These are phyloP conservation scores for Smallanthus sonchifolius DNA, from an alignment of 129 eudicot genomes.

Conservation along the genomic window DNA sequence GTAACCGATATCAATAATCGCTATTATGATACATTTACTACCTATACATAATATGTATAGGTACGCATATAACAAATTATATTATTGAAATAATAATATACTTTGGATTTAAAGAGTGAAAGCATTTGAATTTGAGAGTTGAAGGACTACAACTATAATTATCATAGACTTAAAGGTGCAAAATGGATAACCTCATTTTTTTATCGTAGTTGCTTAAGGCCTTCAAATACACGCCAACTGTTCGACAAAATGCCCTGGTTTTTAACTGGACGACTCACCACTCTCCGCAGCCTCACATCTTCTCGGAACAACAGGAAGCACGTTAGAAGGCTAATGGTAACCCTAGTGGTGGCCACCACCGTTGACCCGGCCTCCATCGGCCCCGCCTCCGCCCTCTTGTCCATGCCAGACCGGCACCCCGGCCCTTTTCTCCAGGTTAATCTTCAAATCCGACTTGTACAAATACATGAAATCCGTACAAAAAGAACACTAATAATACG, in stretches of 20 bases:
- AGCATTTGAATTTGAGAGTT: too few relatives aligned
- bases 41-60: too few relatives aligned
- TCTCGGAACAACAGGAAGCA: slow-evolving; percentile 6
- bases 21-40: too few relatives aligned
- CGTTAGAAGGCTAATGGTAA: slow-evolving; percentile 45
- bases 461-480: neutral
- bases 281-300: slow-evolving; percentile 11
- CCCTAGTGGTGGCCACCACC: slow-evolving; percentile 65
- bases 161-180: neutral
- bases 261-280: slow-evolving; percentile 12
- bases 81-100: too few relatives aligned
- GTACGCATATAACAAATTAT: too few relatives aligned
- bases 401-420: slow-evolving; percentile 84
- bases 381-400: slow-evolving; percentile 68
- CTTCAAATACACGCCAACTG: neutral
- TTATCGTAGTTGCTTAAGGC: neutral
- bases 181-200: neutral
- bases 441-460: neutral
- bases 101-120: too few relatives aligned
- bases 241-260: slow-evolving; percentile 16
- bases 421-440: slow-evolving; percentile 56
- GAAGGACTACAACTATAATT: too few relatives aligned
- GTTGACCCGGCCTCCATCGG: slow-evolving; percentile 74
- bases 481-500: neutral
- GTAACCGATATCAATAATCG: too few relatives aligned